phyloP scores from a whole-genome alignment of 2,329 filamentous ascomycete genomes.

The Ophiostoma ips region DNA sequence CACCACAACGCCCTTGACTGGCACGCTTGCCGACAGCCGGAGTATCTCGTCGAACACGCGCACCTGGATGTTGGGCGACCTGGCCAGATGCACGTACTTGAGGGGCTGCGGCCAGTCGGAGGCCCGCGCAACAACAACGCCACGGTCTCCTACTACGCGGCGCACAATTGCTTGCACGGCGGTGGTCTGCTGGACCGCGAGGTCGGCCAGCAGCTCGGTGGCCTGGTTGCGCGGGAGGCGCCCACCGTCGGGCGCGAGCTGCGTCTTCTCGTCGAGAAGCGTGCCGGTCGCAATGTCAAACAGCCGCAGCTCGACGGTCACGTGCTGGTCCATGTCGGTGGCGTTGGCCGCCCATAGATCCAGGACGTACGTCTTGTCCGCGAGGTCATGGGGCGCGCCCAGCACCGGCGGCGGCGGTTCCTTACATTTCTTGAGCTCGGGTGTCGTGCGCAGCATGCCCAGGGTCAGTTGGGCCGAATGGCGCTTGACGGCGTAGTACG shows the following conservation, averaged over 20 bases:
- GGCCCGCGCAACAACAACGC: conserved; percentile 48
- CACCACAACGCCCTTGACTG: conserved; percentile 52
- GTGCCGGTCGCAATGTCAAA: no score
- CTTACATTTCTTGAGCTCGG: conserved; percentile 23
- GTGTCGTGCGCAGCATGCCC: conserved; percentile 48
- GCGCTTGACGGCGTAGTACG: conserved; percentile 65
- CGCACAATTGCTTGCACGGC: no score
- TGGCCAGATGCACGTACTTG: conserved; percentile 51
- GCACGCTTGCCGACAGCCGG: conserved; percentile 44
- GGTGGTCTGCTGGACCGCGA: no score
- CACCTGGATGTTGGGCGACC: conserved; percentile 31
- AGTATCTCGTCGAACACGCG: conserved; percentile 23
- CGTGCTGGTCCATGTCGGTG: no score
- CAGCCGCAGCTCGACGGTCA: no score
- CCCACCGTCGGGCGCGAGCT: no score
- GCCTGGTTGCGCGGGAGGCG: no score
- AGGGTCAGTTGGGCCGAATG: conserved; percentile 61
- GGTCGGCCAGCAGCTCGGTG: no score
- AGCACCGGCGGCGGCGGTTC: conserved; percentile 14
- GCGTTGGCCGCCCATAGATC: no score
- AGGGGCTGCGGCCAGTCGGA: conserved; percentile 62
- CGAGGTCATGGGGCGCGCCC: conserved; percentile 38
- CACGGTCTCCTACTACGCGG: conserved; percentile 26
- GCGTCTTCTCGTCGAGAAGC: no score
- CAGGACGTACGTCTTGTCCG: conserved; percentile 25